Evolutionary conservation across 306 rosid genomes (phyloP), one percentile per base, ranked within the genome.

Genomic region (Myrica gale): DNA sequence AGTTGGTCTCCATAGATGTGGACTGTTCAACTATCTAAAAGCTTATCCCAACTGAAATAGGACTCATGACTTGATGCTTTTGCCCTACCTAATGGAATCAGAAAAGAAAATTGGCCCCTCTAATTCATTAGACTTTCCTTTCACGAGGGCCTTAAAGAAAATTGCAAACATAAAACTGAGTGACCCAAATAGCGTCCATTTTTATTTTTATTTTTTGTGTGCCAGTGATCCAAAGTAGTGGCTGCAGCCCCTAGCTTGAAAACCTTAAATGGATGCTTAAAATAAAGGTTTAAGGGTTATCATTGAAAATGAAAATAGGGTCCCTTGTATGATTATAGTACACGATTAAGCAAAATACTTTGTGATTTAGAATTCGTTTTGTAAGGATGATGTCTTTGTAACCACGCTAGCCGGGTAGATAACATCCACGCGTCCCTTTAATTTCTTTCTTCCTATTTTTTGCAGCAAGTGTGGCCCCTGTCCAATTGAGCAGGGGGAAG

Each of bases 341-440:
- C 44, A 82, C 53, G 73, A 76, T 84, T 84, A 84, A 81, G 84
- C 84, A 81, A 85, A 80, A 75, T 74, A 84, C 72, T 62, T 77
- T 67, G n/a, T 78, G 72, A 46, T 76, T 81, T 47, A 79, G 57
- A 70, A 54, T 77, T 61, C 41, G 71, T 54, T 71, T 68, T 82
- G 54, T 66, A 50, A 62, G 78, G 85, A 54, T 62, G 85, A 71
- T 85, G 72, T 74, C 90, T 83, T 87, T 72, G 73, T 57, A 74
- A 78, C 79, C 88, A 87, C 83, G 90, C 89, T 54, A 87, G 81
- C 81, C 75, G 56, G 82, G 74, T 84, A 52, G 80, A 84, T 81
- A 82, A 86, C 81, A 78, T 73, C 77, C 53, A 48, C 10, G 53
- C 13, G 53, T 48, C 13, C 11, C 11, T 46, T 32, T 32, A 2